Base-by-base conservation (phyloP, 805 yeast genomes). In the Phaffomyces antillensis region DNA sequence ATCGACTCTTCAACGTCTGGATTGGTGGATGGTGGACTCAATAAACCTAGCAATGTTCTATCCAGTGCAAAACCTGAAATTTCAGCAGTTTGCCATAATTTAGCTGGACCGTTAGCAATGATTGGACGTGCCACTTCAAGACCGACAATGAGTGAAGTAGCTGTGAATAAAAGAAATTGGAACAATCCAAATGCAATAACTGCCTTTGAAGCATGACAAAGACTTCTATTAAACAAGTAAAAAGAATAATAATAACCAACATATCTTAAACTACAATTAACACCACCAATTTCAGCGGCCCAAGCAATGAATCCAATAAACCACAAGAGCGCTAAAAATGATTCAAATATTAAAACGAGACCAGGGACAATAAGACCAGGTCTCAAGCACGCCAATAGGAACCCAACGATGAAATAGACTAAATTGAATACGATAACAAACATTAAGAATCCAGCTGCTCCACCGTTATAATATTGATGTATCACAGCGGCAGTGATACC, bases 141-240 rank as follows among this genome's bases (percentile, higher is more conserved):
- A 4, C 48, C 49, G 20, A 52, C 15, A 6, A 51, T 20, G 7
- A 45, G 36, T 16, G 51, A 23, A 2, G 52, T 41, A 24, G 43
- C 16, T 4, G 48, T 12, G 37, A 52, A 54, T 10, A 53, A 41
- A 4, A 41, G 30, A 45, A 51, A 54, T 32, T 46, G 47, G 39
- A 54, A 48, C 3, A 51, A 40, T 18, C 49, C 52, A 40, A 54
- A 51, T 6, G 55, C 58, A 37, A 54, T 52, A 5, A 43, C 53
- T 4, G 56, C 58, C 39, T 53, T 52, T 4, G 51, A 35, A 9
- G 52, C 23, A 16, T 45, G 39, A 35, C 58, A 54, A 7, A 45
- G 42, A 32, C 37, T 39, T 15, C 25, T 18, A 25, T 40, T 20
- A 23, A 25, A 17, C 5, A 23, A 8, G 26, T 35, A 39, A 15